Conservation (phyloP, 2,329 filamentous ascomycete genomes). For the Myriangium duriaei region DNA sequence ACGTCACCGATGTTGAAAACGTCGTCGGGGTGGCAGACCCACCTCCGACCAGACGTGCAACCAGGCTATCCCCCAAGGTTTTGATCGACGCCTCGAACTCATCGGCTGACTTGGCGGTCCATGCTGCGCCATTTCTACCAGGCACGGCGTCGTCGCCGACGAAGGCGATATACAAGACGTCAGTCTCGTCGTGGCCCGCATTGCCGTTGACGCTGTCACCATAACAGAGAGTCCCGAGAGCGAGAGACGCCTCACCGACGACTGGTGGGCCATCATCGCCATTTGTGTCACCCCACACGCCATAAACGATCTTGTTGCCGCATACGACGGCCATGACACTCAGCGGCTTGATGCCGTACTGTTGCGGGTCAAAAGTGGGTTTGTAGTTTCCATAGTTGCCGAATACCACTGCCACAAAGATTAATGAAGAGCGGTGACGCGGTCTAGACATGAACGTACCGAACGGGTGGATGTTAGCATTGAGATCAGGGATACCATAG, state of each 20-base stretch:
- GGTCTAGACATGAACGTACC: too few relatives aligned
- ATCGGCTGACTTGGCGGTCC: conserved; percentile 37
- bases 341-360: conserved; percentile 36
- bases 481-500: conserved; percentile 30
- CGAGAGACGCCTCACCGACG: conserved; percentile 43
- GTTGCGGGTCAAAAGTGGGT: not conserved
- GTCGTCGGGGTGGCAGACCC: not conserved
- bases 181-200: conserved; percentile 42
- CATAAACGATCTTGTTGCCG: conserved; percentile 40
- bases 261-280: conserved; percentile 36
- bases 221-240: conserved; percentile 46
- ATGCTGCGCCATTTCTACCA: conserved; percentile 41
- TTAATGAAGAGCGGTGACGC: too few relatives aligned
- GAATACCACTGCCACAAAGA: too few relatives aligned
- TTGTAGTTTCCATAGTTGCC: conserved; percentile 32
- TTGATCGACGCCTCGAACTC: conserved; percentile 44
- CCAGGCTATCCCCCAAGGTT: conserved; percentile 38
- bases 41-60: conserved; percentile 19
- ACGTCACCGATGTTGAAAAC: too few relatives aligned
- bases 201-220: conserved; percentile 39
- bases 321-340: conserved; percentile 46
- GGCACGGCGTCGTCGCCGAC: conserved; percentile 44
- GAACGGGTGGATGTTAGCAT: conserved; percentile 41
- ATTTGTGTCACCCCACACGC: conserved; percentile 51
- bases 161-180: conserved; percentile 53